phyloP scores from a whole-genome alignment of 2,329 filamentous ascomycete species.

The Paraphaeosphaeria sporulosa region DNA sequence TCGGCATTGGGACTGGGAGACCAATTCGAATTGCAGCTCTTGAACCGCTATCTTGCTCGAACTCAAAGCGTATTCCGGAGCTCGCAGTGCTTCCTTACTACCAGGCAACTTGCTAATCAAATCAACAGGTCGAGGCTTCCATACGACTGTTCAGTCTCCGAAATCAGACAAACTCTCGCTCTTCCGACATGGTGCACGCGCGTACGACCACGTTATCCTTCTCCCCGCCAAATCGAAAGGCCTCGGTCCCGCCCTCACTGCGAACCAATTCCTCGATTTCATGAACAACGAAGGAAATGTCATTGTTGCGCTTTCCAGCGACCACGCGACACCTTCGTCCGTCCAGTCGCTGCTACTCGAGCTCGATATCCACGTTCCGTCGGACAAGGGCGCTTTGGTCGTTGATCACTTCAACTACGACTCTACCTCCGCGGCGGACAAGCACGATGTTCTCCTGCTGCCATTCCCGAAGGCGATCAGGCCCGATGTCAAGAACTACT shows the following conservation, averaged over 20 bases:
- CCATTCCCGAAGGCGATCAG: constrained; percentile 71
- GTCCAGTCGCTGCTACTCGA: constrained; percentile 83
- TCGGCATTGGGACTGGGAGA: background rate
- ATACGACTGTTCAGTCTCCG: constrained; percentile 76
- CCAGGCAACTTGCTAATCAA: constrained; percentile 17
- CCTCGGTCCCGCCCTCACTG: constrained; percentile 86
- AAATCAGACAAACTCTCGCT: constrained; percentile 67
- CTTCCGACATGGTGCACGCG: constrained; percentile 85
- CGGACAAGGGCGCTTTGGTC: constrained; percentile 82
- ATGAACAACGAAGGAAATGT: constrained; percentile 92
- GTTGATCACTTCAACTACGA: constrained; percentile 98
- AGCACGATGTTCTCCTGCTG: constrained; percentile 87
- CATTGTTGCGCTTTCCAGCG: constrained; percentile 81
- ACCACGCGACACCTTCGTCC: constrained; percentile 72
- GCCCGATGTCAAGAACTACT: constrained; percentile 77
- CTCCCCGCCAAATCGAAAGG: constrained; percentile 92
- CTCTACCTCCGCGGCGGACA: constrained; percentile 74
- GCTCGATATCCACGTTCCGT: constrained; percentile 86
- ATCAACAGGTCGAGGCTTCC: constrained; percentile 77
- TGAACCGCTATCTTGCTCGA: background rate
- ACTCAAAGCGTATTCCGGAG: constrained; percentile 9
- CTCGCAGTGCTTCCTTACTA: background rate
- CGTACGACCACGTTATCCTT: constrained; percentile 89
- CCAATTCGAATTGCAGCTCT: background rate
- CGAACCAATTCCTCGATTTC: constrained; percentile 87